Percentiles rank a stretch among this genome's conserved stretches.
phyloP scores from a whole-genome alignment of 2,329 filamentous ascomycete species.

The Ophiocordyceps camponoti-leonardi region DNA sequence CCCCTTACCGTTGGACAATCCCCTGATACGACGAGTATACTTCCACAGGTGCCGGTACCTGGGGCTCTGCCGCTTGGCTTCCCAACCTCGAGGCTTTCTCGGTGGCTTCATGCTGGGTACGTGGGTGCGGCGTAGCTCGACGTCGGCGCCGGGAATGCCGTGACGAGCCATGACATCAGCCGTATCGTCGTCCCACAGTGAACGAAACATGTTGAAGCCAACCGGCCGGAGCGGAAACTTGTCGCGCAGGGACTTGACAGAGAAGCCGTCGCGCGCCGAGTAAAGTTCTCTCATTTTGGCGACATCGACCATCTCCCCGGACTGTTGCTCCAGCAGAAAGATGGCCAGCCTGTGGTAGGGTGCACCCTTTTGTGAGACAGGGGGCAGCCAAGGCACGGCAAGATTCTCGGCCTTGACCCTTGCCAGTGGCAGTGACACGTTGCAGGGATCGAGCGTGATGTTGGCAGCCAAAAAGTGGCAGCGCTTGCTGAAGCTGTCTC shows the following conservation, averaged over 20 bases:
- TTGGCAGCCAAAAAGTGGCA: conserved; percentile 75
- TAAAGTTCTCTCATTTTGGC: conserved; percentile 36
- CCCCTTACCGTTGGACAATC: conserved; percentile 22
- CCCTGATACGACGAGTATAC: conserved; percentile 42
- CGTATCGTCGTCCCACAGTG: conserved; percentile 76
- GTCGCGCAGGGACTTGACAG: conserved; percentile 55
- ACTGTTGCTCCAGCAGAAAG: conserved; percentile 65
- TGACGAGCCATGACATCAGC: conserved; percentile 73
- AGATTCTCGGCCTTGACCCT: conserved; percentile 46
- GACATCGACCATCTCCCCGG: conserved; percentile 39
- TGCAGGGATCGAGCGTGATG: conserved; percentile 33
- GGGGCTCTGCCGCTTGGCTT: conserved; percentile 45
- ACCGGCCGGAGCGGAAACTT: conserved; percentile 54
- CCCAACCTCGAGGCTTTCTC: conserved; percentile 45
- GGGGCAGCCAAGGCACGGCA: conserved; percentile 65
- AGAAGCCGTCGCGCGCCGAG: conserved; percentile 47
- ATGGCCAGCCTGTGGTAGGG: conserved; percentile 81
- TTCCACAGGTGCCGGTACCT: conserved; percentile 50
- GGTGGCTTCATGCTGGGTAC: conserved; percentile 49
- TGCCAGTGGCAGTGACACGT: conserved; percentile 46
- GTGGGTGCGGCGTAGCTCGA: conserved; percentile 73
- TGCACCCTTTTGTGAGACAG: conserved; percentile 75
- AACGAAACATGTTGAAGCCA: conserved; percentile 76
- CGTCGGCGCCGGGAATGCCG: conserved; percentile 54
- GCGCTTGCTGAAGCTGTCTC: conserved; percentile 60